Conservation (phyloP, 805 yeast species). For the Blastobotrys robertii region DNA sequence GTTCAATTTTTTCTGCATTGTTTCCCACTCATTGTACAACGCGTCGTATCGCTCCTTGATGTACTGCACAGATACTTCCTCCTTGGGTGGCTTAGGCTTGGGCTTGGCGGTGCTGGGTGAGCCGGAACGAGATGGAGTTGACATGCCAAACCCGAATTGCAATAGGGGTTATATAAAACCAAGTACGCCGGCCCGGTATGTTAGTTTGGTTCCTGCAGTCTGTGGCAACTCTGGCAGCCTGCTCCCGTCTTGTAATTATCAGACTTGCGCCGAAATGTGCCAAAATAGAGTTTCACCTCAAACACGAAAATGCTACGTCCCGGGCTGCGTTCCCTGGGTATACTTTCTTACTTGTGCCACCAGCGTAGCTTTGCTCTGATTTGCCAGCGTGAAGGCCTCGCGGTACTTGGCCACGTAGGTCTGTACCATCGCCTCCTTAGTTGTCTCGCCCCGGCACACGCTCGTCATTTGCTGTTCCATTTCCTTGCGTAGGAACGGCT, state of each 20-base stretch:
- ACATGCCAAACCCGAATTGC: too few relatives aligned
- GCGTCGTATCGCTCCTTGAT: neutral
- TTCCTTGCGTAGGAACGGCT: slow-evolving; percentile 75
- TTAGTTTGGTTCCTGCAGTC: too few relatives aligned
- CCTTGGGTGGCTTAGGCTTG: too few relatives aligned
- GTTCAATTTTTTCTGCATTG: neutral
- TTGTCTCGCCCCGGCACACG: slow-evolving; percentile 56
- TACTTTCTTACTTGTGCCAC: slow-evolving; percentile 26
- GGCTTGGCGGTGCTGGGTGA: too few relatives aligned
- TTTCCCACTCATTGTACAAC: slow-evolving; percentile 4
- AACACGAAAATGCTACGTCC: too few relatives aligned
- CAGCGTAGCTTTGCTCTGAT: slow-evolving; percentile 31
- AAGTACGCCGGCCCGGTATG: too few relatives aligned
- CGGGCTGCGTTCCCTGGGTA: neutral
- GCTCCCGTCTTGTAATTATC: too few relatives aligned
- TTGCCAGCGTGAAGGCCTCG: slow-evolving; percentile 47
- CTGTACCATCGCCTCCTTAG: slow-evolving; percentile 43
- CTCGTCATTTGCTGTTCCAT: slow-evolving; percentile 58
- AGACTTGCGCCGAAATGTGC: too few relatives aligned
- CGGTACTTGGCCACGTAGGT: slow-evolving; percentile 49
- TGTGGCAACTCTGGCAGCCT: too few relatives aligned
- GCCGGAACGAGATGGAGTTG: too few relatives aligned
- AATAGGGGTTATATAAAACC: too few relatives aligned
- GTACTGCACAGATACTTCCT: neutral
- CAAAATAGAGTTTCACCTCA: too few relatives aligned